These are phyloP conservation scores for Coriolopsis trogii DNA, from an alignment of 1,284 basidiomycete species.

Conservation along the genomic window DNA sequence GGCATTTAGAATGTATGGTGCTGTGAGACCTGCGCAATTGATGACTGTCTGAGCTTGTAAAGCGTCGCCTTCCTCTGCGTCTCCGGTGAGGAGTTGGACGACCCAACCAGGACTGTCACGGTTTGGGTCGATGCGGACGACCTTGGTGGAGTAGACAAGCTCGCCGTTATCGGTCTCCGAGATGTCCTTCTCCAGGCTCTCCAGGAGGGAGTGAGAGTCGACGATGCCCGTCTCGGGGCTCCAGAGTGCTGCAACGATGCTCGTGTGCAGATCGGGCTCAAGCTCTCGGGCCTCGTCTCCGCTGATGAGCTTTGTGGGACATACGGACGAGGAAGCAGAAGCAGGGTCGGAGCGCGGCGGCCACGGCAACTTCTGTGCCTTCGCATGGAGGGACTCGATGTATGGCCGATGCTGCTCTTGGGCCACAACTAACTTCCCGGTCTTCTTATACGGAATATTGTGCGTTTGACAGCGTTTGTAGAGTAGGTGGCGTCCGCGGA, in stretches of 20 bases:
- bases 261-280: slow-evolving; percentile 80
- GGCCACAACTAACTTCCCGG: slow-evolving; percentile 90
- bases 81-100: slow-evolving; percentile 63
- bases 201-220: slow-evolving; percentile 84
- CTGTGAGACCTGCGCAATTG: slow-evolving; percentile 87
- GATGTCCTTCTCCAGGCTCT: slow-evolving; percentile 81
- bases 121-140: slow-evolving; percentile 71
- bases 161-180: slow-evolving; percentile 71
- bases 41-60: slow-evolving; percentile 87
- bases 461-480: slow-evolving; percentile 78
- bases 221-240: slow-evolving; percentile 92
- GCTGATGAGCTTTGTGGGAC: slow-evolving; percentile 72
- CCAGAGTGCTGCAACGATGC: slow-evolving; percentile 77
- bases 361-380: slow-evolving; percentile 58
- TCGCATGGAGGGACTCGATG: slow-evolving; percentile 68
- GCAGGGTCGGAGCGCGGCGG: slow-evolving; percentile 42
- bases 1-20: slow-evolving; percentile 72
- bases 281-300: slow-evolving; percentile 74
- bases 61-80: slow-evolving; percentile 58
- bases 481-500: slow-evolving; percentile 85
- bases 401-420: slow-evolving; percentile 67
- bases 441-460: slow-evolving; percentile 71
- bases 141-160: slow-evolving; percentile 81
- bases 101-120: slow-evolving; percentile 59
- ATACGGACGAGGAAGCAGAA: slow-evolving; percentile 37